phyloP scores from a whole-genome alignment of 192 early-diverging fungal genomes.

The Podila horticola region DNA sequence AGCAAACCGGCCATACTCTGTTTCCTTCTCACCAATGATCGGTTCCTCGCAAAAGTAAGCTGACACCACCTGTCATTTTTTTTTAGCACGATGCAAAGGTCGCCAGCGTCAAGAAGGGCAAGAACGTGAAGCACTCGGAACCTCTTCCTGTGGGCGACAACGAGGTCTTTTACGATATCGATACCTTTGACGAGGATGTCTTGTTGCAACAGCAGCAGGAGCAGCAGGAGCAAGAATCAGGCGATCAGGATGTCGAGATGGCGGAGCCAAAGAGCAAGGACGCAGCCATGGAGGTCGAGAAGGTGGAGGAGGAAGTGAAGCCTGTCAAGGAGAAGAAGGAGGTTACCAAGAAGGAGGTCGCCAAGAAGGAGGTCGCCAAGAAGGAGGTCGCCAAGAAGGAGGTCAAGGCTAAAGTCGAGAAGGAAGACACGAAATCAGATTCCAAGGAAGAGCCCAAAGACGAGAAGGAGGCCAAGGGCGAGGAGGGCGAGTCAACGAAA shows the following conservation, averaged over 20 bases:
- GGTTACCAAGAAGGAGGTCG: too few relatives aligned
- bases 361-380: conserved; percentile 6
- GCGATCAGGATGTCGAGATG: conserved; percentile 15
- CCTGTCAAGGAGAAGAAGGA: too few relatives aligned
- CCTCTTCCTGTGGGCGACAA: conserved; percentile 60
- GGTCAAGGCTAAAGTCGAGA: conserved; percentile 20
- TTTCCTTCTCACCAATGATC: too few relatives aligned
- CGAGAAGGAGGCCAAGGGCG: background rate
- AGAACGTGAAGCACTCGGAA: conserved; percentile 55
- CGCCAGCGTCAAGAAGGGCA: conserved; percentile 39
- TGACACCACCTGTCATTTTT: background rate
- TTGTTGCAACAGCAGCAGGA: conserved; percentile 38
- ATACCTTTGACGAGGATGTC: conserved; percentile 80
- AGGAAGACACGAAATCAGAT: conserved; percentile 13
- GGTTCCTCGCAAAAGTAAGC: too few relatives aligned
- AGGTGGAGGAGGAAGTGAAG: background rate
- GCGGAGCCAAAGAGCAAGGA: conserved; percentile 12
- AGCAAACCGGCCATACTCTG: too few relatives aligned
- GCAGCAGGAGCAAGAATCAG: conserved; percentile 3
- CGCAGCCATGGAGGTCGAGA: conserved; percentile 6
- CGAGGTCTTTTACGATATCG: conserved; percentile 74
- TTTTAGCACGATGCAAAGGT: conserved; percentile 41
- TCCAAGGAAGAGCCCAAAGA: conserved; percentile 1
- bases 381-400: conserved; percentile 7
- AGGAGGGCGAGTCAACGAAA: conserved; percentile 8